Evolutionary conservation across 2,329 filamentous ascomycete genomes (phyloP).

Genomic region (Venturia carpophila): DNA sequence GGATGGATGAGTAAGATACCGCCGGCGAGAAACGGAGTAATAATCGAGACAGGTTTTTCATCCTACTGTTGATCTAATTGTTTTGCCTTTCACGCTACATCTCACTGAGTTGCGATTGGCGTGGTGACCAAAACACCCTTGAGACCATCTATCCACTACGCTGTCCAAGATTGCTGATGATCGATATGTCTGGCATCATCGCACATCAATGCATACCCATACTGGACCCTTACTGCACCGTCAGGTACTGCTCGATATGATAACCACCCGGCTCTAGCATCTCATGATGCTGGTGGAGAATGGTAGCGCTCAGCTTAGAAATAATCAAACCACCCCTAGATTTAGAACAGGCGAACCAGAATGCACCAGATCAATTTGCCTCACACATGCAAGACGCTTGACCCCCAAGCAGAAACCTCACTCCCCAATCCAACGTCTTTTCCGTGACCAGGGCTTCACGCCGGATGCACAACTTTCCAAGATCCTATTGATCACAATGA

Average conservation of each 20-base stretch:
- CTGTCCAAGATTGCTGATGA: background rate
- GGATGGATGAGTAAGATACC: background rate
- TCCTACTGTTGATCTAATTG: background rate
- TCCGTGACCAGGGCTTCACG: background rate
- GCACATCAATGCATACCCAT: background rate
- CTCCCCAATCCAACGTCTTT: conserved; percentile 1
- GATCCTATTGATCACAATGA: conserved; percentile 3
- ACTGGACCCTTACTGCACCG: background rate
- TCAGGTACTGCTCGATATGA: background rate
- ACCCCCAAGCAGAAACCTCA: background rate
- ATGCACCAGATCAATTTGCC: background rate
- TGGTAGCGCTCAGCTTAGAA: background rate
- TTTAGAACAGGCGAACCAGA: background rate
- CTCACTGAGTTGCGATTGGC: background rate
- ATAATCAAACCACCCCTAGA: background rate
- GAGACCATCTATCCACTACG: background rate
- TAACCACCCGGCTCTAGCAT: background rate
- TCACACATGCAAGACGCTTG: conserved; percentile 11
- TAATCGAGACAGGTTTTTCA: background rate
- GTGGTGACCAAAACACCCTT: background rate
- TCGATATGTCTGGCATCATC: background rate
- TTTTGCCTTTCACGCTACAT: background rate
- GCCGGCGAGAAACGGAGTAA: background rate
- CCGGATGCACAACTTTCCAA: background rate
- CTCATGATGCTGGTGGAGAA: background rate